Conservation (phyloP, 192 early-diverging fungal genomes). For the Dimargaris cristalligena region DNA sequence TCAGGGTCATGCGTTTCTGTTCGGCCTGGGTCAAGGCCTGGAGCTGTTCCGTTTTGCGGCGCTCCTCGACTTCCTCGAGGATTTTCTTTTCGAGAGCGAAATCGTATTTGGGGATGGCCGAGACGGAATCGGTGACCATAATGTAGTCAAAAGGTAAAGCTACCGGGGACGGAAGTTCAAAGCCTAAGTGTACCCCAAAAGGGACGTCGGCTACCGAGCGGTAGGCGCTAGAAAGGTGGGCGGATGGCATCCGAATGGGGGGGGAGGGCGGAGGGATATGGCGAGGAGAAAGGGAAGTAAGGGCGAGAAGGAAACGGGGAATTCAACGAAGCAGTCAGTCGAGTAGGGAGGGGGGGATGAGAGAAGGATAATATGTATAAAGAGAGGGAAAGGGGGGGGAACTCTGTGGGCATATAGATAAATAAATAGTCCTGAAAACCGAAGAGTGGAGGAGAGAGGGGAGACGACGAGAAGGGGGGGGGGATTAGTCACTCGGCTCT, state of each 20-base stretch:
- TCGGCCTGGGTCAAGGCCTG: conserved; percentile 23
- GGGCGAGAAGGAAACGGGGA: too few species aligned
- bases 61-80: conserved; percentile 28
- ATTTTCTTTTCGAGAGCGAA: conserved; percentile 30
- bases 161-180: conserved; percentile 24
- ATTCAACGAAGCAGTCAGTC: too few species aligned
- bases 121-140: conserved; percentile 24
- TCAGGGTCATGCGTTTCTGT: conserved; percentile 19
- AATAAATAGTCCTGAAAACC: too few species aligned
- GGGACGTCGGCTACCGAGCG: conserved; percentile 25
- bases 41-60: conserved; percentile 25
- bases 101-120: conserved; percentile 31
- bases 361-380: too few species aligned
- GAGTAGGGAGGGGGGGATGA: too few species aligned
- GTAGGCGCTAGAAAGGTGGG: conserved; percentile 15
- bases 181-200: conserved; percentile 27
- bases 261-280: too few species aligned
- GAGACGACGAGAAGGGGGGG: too few species aligned
- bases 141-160: conserved; percentile 32
- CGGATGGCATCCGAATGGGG: background rate
- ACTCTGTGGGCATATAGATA: too few species aligned
- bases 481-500: too few species aligned
- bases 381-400: too few species aligned
- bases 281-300: too few species aligned
- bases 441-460: too few species aligned